phyloP scores from a whole-genome alignment of 331 rosid species.

The Malus hybrid region DNA sequence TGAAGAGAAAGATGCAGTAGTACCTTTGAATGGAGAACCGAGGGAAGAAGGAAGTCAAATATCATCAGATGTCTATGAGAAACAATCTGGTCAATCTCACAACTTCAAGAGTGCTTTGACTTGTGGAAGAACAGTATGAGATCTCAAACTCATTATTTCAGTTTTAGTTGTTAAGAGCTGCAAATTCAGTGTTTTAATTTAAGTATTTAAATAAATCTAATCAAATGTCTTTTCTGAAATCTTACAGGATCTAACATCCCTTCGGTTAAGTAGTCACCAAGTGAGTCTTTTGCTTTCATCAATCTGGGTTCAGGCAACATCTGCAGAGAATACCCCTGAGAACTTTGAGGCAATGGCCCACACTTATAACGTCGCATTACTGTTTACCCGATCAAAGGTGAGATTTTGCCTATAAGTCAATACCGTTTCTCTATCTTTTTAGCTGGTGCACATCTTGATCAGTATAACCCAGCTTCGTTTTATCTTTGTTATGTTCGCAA shows the following conservation, averaged over 20 bases:
- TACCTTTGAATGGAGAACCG: constrained; percentile 20
- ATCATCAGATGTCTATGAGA: constrained; percentile 21
- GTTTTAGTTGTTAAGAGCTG: background rate
- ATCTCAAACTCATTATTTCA: background rate
- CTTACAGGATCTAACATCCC: constrained; percentile 66
- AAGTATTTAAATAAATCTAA: background rate
- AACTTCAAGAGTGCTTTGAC: constrained; percentile 35
- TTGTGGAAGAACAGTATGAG: constrained; percentile 53
- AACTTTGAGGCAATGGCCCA: constrained; percentile 94
- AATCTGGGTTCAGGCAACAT: constrained; percentile 95
- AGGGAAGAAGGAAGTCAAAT: constrained; percentile 29
- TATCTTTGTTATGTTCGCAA: background rate
- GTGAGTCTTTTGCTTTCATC: constrained; percentile 88
- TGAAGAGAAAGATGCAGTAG: constrained; percentile 24
- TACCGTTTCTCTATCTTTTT: background rate
- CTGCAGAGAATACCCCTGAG: constrained; percentile 55
- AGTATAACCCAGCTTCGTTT: background rate
- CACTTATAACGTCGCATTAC: constrained; percentile 61
- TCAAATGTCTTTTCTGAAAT: constrained; percentile 9
- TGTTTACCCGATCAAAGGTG: constrained; percentile 81
- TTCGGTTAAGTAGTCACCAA: constrained; percentile 91
- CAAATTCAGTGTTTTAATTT: background rate
- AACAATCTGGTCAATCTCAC: constrained; percentile 29
- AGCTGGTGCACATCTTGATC: background rate
- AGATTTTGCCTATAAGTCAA: constrained; percentile 16